Base-by-base conservation (phyloP, 192 early-diverging fungal species). In the Geranomyces michiganensis region DNA sequence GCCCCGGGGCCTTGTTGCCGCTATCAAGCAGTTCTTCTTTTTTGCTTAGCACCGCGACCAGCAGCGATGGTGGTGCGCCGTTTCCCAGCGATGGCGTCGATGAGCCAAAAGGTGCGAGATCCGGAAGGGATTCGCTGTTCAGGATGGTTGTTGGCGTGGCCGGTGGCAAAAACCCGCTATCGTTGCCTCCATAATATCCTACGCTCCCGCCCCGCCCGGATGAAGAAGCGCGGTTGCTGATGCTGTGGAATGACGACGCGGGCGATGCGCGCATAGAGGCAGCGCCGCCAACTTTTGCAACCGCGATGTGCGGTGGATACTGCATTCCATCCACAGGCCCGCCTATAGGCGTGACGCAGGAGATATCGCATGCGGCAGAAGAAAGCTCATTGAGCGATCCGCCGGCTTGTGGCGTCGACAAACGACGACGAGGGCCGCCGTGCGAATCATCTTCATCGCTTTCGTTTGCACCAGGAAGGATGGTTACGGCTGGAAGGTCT, bases 11-110 rank as follows among this genome's bases (percentile, higher is more conserved):
- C n/a, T 51, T 30, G 44, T 14, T 62, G n/a, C 78, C 78, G 33
- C 49, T 65, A 1, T 70, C 71, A 15, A 48, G 27, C 5, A 67
- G 45, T 48, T 79, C 78, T 19, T 79, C 78, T 51, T 76, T 79
- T 36, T 76, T 75, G 7, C 41, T 10, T 36, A 79, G 60, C 4
- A 53, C 45, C 26, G 65, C 72, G 59, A 75, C 68, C 53, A 75
- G 41, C 12, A 62, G 26, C 19, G 68, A 56, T 41, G 36, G 36
- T 30, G 27, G 33, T 9, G 55, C 26, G 22, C 31, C 58, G n/a
- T 7, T 53, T 7, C 7, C 17, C n/a, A 53, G 51, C 24, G n/a
- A n/a, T 2, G 19, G 51, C 51, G 19, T n/a, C 4, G 24, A 26
- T 7, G 51, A n/a, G 4, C 51, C 51, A 17, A 17, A 9, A 7